Base-by-base conservation (phyloP, 2,329 filamentous ascomycete genomes). In the Bipolaris bicolor region DNA sequence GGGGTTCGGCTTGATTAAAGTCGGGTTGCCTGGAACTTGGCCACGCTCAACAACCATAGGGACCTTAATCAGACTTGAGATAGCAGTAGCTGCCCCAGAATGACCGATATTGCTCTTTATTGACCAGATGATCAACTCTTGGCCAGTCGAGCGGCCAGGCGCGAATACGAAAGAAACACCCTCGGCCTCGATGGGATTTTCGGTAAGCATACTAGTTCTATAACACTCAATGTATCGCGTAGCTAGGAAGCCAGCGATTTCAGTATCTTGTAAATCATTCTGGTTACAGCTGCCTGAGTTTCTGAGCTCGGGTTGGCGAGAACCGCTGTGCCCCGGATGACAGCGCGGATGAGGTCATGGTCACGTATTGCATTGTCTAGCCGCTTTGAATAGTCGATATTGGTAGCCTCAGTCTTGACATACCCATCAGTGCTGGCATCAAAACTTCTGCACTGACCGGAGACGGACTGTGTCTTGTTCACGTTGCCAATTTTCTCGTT, bases 401-500 rank as follows among this genome's bases (percentile, higher is more conserved):
- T 58, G 1, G 84, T 77, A 0, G 86, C 87, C 64, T 90, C 87
- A 1, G 86, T 86, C 26, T 86, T 79, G 0, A 82, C 85, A 65
- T 89, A 90, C 0, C 88, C 88, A 53, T 84, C 83, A 13, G 84
- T 87, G 0, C 79, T 77, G 11, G 77, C 68, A 62, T 87, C 86
- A 50, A 71, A 77, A 47, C 22, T 24, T 4, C 22, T 24, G 6
- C 4, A 24, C 22, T 24, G 22, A 4, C 22, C 22, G 22, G 22
- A 24, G 22, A 4, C 22, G 22, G 22, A 24, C 22, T 24, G 22
- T 24, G 67, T 69, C 43, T 60, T 62, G n/a, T 64, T 58, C 2
- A 51, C 52, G 3, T 49, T 18, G 15, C 22, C 22, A 4, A 24
- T 7, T 24, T 24, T 4, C 22, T 24, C 4, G 22, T 24, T 24